phyloP scores from a whole-genome alignment of 2,329 filamentous ascomycete genomes.

The Nothomitra cinnamomea region DNA sequence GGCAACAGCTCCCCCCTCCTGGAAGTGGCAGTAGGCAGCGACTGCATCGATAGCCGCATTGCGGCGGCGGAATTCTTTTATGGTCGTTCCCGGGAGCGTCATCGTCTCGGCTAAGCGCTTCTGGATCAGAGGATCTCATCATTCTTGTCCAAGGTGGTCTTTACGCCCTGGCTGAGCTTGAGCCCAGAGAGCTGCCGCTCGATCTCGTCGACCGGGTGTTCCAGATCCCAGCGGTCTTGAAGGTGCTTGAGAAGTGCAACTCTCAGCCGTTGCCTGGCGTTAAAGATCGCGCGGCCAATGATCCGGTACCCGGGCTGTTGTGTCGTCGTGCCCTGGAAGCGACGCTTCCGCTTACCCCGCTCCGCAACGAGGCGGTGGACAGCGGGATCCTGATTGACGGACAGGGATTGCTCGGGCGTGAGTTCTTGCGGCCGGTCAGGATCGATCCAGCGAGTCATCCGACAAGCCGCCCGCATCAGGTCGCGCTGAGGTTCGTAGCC shows the following conservation, averaged over 20 bases:
- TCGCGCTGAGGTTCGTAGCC: slow-evolving; percentile 12
- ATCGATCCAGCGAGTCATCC: slow-evolving; percentile 15
- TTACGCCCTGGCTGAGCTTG: neutral
- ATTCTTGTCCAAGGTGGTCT: neutral
- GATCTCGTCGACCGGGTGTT: slow-evolving; percentile 12
- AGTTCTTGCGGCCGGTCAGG: slow-evolving; percentile 11
- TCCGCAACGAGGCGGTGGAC: slow-evolving; percentile 6
- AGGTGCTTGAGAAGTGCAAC: slow-evolving; percentile 9
- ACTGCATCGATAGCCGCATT: slow-evolving; percentile 15
- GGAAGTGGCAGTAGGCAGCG: neutral
- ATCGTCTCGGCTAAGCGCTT: slow-evolving; percentile 15
- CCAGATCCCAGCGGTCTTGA: slow-evolving; percentile 10
- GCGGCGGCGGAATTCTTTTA: slow-evolving; percentile 12
- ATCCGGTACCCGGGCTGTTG: slow-evolving; percentile 6
- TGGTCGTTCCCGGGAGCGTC: slow-evolving; percentile 13
- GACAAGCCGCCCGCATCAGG: slow-evolving; percentile 13
- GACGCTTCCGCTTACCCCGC: slow-evolving; percentile 8
- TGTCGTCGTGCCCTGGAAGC: slow-evolving; percentile 5
- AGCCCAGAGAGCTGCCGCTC: slow-evolving; percentile 11
- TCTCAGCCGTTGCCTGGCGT: slow-evolving; percentile 8
- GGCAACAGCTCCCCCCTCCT: neutral
- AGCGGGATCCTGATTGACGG: slow-evolving; percentile 12
- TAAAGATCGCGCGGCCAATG: slow-evolving; percentile 7
- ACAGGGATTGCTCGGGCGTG: slow-evolving; percentile 12
- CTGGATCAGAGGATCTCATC: slow-evolving; percentile 4